Conservation (phyloP, 768 basidiomycete genomes). For the Agaricus blazei region DNA sequence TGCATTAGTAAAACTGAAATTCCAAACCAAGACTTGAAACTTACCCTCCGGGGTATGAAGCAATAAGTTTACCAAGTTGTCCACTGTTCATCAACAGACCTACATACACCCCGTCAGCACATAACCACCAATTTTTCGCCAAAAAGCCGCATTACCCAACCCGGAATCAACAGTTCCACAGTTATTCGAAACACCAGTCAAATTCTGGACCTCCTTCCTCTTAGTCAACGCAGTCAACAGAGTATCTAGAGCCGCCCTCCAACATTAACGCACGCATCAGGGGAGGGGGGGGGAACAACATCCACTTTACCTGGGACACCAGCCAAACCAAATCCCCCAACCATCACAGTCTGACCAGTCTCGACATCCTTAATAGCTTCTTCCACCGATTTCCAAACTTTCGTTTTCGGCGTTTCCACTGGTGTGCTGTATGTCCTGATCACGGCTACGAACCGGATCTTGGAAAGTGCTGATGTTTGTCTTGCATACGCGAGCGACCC, state of each 20-base stretch:
- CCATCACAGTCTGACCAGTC: slow-evolving; percentile 73
- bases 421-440: slow-evolving; percentile 30
- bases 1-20: slow-evolving; percentile 1
- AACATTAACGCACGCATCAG: not conserved
- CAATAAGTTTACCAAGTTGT: slow-evolving; percentile 79
- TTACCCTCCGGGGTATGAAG: slow-evolving; percentile 86
- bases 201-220: slow-evolving; percentile 64
- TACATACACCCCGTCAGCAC: slow-evolving; percentile 20
- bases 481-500: not conserved
- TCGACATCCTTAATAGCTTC: slow-evolving; percentile 82
- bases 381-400: slow-evolving; percentile 80
- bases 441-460: slow-evolving; percentile 2
- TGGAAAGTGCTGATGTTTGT: not conserved
- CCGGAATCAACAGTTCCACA: slow-evolving; percentile 69
- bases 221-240: slow-evolving; percentile 72
- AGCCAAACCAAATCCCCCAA: slow-evolving; percentile 86
- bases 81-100: slow-evolving; percentile 70
- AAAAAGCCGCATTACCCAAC: slow-evolving; percentile 42
- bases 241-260: slow-evolving; percentile 50
- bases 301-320: slow-evolving; percentile 69
- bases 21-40: slow-evolving; percentile 12
- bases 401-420: slow-evolving; percentile 33
- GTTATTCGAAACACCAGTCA: slow-evolving; percentile 89
- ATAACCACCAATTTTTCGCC: not conserved
- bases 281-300: not conserved